A percentile compares a stretch with the other conserved stretches of the same genome.
phyloP scores from a whole-genome alignment of 768 basidiomycete species.

The Leccinum subtestaceum region DNA sequence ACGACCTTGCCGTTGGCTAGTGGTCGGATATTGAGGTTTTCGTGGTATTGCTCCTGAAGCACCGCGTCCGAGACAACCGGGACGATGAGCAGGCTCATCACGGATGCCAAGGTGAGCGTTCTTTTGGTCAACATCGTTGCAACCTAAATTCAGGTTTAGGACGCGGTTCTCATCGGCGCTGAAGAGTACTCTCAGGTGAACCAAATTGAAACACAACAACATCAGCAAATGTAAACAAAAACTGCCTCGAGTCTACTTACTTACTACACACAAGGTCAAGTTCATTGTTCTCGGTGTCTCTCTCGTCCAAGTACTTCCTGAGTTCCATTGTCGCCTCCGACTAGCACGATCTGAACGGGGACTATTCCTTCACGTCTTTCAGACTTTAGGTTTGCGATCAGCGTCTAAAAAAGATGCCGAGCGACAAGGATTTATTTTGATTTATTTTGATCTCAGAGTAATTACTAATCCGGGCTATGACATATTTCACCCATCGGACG shows the following conservation, averaged over 20 bases:
- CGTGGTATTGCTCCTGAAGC: slow-evolving; percentile 39
- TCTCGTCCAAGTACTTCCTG: background rate
- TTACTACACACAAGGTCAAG: background rate
- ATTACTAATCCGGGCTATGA: no score
- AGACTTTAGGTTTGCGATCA: background rate
- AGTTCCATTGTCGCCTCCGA: background rate
- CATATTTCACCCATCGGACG: no score
- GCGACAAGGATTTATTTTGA: no score
- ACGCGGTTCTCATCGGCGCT: background rate
- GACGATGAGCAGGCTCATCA: slow-evolving; percentile 10
- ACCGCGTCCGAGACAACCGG: slow-evolving; percentile 1
- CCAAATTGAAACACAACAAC: background rate
- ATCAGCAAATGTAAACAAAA: background rate
- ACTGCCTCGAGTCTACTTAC: background rate
- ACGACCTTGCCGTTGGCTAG: slow-evolving; percentile 82
- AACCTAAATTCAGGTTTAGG: background rate
- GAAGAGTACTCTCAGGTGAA: background rate
- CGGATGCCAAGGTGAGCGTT: slow-evolving; percentile 1
- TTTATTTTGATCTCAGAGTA: no score
- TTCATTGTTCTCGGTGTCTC: background rate
- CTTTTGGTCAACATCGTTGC: slow-evolving; percentile 4
- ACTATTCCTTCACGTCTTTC: background rate
- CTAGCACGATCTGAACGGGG: background rate
- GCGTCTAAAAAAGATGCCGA: no score
- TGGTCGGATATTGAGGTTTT: slow-evolving; percentile 53